A percentile compares a stretch with the other conserved stretches of the same genome.
Conservation (phyloP, 2,329 filamentous ascomycete genomes). For the Penicillium hesseltinei region DNA sequence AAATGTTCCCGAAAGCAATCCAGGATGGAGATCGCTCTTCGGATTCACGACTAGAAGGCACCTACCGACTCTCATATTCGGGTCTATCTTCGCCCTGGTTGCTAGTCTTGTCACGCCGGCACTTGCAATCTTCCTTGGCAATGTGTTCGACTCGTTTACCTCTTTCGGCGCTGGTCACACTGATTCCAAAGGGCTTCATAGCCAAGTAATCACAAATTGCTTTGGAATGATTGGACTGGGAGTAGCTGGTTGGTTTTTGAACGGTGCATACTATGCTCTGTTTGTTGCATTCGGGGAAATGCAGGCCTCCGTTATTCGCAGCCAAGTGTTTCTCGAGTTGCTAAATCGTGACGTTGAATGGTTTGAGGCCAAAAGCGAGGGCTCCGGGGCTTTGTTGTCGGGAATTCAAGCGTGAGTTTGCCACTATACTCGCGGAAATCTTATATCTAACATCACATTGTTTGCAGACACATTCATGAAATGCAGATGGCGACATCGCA, state of each 20-base stretch:
- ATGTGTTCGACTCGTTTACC: constrained; percentile 70
- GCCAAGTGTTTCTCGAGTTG: constrained; percentile 64
- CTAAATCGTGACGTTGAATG: constrained; percentile 73
- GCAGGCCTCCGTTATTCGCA: constrained; percentile 67
- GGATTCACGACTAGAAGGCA: constrained; percentile 67
- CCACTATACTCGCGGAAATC: not conserved
- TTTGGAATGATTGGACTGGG: constrained; percentile 64
- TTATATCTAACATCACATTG: not conserved
- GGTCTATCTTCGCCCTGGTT: constrained; percentile 56
- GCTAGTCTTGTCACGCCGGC: constrained; percentile 64
- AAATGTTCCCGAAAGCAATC: not conserved
- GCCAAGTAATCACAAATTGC: constrained; percentile 59
- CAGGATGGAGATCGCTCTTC: constrained; percentile 62
- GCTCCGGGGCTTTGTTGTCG: constrained; percentile 68
- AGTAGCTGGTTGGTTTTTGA: constrained; percentile 63
- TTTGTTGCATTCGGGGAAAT: constrained; percentile 81
- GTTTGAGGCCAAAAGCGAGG: constrained; percentile 74
- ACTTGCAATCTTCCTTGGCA: constrained; percentile 69
- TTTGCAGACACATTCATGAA: constrained; percentile 71
- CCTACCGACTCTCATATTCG: constrained; percentile 53
- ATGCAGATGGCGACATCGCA: constrained; percentile 78
- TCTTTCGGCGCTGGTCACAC: constrained; percentile 60
- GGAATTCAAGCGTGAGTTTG: constrained; percentile 68
- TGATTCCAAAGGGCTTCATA: constrained; percentile 52
- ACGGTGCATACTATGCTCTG: constrained; percentile 63